Percentiles rank a stretch among this genome's conserved stretches.
Conservation (phyloP, 2,329 filamentous ascomycete genomes). For the Colletotrichum sp. region DNA sequence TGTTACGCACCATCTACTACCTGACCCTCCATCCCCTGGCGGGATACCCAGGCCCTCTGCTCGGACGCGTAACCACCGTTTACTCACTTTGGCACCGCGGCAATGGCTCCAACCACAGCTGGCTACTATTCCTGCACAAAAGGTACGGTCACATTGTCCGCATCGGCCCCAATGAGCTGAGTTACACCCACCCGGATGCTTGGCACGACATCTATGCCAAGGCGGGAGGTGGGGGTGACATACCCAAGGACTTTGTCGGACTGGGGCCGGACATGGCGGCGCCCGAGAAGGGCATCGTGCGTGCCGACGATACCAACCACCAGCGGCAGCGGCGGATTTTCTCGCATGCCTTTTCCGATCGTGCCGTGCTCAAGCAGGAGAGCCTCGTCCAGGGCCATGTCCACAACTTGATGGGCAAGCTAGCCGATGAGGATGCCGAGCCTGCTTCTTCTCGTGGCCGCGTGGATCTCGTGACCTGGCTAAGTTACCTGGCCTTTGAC, state of each 20-base stretch:
- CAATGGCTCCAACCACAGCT: conserved; percentile 15
- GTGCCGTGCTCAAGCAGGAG: conserved; percentile 34
- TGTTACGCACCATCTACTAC: conserved; percentile 17
- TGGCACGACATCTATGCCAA: conserved; percentile 23
- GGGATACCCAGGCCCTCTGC: conserved; percentile 11
- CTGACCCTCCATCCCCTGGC: conserved; percentile 11
- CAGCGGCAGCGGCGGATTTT: conserved; percentile 26
- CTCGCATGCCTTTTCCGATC: conserved; percentile 32
- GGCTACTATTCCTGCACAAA: conserved; percentile 21
- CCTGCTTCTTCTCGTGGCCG: neutral
- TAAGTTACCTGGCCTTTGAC: conserved; percentile 32
- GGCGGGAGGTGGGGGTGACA: conserved; percentile 20
- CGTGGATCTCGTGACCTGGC: conserved; percentile 28
- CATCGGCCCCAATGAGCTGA: conserved; percentile 21
- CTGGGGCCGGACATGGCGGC: conserved; percentile 33
- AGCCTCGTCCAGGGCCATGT: conserved; percentile 29
- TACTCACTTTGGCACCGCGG: conserved; percentile 13
- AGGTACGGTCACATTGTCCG: conserved; percentile 26
- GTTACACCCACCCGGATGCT: conserved; percentile 19
- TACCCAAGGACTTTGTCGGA: conserved; percentile 29
- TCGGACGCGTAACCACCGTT: conserved; percentile 7
- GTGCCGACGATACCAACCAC: conserved; percentile 7
- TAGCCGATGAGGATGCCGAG: neutral
- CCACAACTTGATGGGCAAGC: conserved; percentile 13
- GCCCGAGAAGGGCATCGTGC: conserved; percentile 23